phyloP scores from a whole-genome alignment of 495 filamentous ascomycete genomes.

The Tuber brumale region DNA sequence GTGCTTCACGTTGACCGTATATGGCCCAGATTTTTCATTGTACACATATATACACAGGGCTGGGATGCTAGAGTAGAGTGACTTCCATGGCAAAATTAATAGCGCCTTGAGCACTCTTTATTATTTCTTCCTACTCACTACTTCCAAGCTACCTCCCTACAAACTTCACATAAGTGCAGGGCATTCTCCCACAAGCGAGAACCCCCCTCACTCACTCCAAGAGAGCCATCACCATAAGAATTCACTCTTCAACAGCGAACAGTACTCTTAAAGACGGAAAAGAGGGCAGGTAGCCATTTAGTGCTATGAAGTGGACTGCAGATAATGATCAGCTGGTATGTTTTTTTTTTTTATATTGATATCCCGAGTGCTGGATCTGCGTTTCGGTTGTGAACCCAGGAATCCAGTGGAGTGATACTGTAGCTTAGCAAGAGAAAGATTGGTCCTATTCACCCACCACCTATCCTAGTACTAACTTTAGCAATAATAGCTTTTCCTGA shows the following conservation, averaged over 20 bases:
- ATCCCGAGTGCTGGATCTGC: background rate
- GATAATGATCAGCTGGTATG: constrained; percentile 32
- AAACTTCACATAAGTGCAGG: background rate
- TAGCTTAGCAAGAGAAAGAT: background rate
- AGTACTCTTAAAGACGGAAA: background rate
- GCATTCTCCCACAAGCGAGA: background rate
- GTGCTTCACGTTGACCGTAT: background rate
- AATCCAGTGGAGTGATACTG: background rate
- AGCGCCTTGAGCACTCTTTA: background rate
- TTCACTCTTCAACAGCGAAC: background rate
- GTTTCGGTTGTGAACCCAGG: background rate
- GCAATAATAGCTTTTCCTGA: constrained; percentile 22
- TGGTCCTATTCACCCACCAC: background rate
- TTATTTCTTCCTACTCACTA: background rate
- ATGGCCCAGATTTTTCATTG: background rate
- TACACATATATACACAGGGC: background rate
- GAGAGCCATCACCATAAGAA: background rate
- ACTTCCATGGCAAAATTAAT: background rate
- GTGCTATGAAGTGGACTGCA: constrained; percentile 28
- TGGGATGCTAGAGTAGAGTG: background rate
- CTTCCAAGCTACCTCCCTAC: background rate
- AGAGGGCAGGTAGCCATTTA: background rate
- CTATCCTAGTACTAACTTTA: background rate
- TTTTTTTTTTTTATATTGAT: background rate
- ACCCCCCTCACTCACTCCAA: background rate